Conservation (phyloP, 129 eudicot species). For the Flaveria brownii region DNA sequence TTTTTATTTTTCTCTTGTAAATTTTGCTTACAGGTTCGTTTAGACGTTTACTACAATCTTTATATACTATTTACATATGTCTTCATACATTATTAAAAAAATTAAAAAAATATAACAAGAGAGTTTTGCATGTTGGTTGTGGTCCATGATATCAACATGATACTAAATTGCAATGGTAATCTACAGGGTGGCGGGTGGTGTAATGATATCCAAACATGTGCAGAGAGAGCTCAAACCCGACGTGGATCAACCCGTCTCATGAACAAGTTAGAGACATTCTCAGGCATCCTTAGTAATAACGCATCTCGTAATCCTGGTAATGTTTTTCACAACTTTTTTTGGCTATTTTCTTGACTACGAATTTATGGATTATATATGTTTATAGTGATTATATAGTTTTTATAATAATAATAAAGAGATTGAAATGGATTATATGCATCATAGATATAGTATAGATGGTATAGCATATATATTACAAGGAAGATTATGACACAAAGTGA, state of each 20-base stretch:
- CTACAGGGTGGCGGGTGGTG: slow-evolving; percentile 99
- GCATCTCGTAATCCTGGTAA: slow-evolving; percentile 81
- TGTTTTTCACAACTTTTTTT: neutral
- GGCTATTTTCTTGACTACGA: neutral
- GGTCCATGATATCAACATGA: slow-evolving; percentile 24
- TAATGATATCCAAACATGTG: slow-evolving; percentile 75
- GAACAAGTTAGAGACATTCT: slow-evolving; percentile 61
- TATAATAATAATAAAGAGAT: no score
- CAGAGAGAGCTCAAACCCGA: slow-evolving; percentile 70
- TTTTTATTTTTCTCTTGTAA: no score
- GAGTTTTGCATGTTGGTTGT: slow-evolving; percentile 13
- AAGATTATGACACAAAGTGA: no score
- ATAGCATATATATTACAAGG: no score
- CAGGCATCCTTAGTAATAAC: slow-evolving; percentile 88
- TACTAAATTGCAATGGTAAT: slow-evolving; percentile 14
- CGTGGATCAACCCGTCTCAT: slow-evolving; percentile 86
- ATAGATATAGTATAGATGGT: no score
- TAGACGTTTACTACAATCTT: no score
- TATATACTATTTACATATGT: no score
- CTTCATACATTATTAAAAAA: neutral
- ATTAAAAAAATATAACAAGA: neutral
- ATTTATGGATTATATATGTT: neutral
- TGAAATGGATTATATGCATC: no score
- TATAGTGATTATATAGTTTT: no score
- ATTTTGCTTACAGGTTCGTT: no score